Evolutionary conservation across 352 stramenopile species (phyloP).

Genomic region (Blastocystis sp.): DNA sequence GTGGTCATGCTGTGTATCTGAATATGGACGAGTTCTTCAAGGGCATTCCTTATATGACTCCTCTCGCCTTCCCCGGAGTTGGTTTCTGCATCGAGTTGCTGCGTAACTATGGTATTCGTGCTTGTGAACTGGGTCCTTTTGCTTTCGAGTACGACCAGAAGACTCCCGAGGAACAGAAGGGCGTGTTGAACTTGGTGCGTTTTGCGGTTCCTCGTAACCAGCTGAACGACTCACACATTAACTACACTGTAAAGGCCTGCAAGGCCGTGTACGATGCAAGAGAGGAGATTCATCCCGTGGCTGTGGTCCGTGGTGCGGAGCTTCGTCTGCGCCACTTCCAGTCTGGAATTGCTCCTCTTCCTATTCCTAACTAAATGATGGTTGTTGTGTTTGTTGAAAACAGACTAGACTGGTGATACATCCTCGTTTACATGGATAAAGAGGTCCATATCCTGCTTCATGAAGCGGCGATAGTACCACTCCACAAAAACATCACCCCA

Average conservation of each 20-base stretch:
- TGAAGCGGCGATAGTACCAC: slow-evolving; percentile 37
- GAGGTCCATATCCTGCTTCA: not conserved
- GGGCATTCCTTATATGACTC: slow-evolving; percentile 61
- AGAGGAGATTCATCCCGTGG: slow-evolving; percentile 51
- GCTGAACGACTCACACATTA: slow-evolving; percentile 61
- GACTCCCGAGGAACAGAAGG: slow-evolving; percentile 61
- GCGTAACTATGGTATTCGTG: slow-evolving; percentile 57
- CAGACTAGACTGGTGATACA: not conserved
- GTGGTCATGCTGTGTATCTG: slow-evolving; percentile 60
- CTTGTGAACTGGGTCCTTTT: slow-evolving; percentile 61
- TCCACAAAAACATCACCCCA: slow-evolving; percentile 24
- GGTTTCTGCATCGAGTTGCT: slow-evolving; percentile 62
- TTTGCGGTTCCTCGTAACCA: slow-evolving; percentile 62
- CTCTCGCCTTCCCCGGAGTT: slow-evolving; percentile 53
- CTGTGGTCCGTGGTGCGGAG: slow-evolving; percentile 35
- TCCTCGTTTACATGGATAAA: not conserved
- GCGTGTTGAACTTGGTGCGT: slow-evolving; percentile 58
- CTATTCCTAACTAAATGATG: slow-evolving; percentile 45
- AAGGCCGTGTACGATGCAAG: slow-evolving; percentile 58
- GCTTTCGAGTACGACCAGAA: slow-evolving; percentile 63
- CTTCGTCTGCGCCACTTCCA: slow-evolving; percentile 60
- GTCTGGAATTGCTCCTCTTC: slow-evolving; percentile 52
- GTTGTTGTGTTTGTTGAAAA: not conserved
- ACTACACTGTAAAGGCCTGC: slow-evolving; percentile 58
- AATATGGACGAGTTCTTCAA: slow-evolving; percentile 62